phyloP scores from a whole-genome alignment of 2,329 filamentous ascomycete genomes.

The Aureobasidium sp. region DNA sequence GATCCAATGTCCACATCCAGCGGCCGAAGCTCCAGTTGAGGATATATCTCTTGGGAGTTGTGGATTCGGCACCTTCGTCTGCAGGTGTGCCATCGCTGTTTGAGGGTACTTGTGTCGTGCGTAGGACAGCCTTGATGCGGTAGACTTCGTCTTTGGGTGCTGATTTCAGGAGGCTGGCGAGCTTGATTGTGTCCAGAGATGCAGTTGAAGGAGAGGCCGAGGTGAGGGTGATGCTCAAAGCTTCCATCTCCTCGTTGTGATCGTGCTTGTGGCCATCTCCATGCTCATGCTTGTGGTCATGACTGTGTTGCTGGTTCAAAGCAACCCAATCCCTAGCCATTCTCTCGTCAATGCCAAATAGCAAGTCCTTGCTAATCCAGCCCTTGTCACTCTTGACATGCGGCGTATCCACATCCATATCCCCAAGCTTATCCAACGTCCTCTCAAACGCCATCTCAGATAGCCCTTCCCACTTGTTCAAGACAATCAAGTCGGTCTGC shows the following conservation, averaged over 20 bases:
- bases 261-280: constrained; percentile 37
- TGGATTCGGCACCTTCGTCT: constrained; percentile 27
- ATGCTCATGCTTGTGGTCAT: constrained; percentile 36
- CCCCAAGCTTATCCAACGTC: constrained; percentile 70
- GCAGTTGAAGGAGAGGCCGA: constrained; percentile 21
- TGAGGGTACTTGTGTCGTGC: constrained; percentile 35
- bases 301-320: constrained; percentile 33
- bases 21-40: constrained; percentile 97
- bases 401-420: constrained; percentile 67
- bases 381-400: constrained; percentile 82
- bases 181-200: constrained; percentile 47
- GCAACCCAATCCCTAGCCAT: constrained; percentile 49
- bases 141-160: constrained; percentile 93
- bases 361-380: constrained; percentile 65
- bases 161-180: constrained; percentile 59
- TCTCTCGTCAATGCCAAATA: constrained; percentile 83
- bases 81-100: constrained; percentile 21
- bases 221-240: constrained; percentile 66
- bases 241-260: constrained; percentile 83
- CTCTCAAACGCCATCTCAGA: constrained; percentile 69
- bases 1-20: constrained; percentile 75
- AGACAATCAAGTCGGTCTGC: constrained; percentile 84
- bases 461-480: constrained; percentile 86
- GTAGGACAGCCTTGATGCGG: constrained; percentile 73
- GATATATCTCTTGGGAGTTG: constrained; percentile 60